Conservation (phyloP, 2,329 filamentous ascomycete species). For the Coniochaeta prunicola region DNA sequence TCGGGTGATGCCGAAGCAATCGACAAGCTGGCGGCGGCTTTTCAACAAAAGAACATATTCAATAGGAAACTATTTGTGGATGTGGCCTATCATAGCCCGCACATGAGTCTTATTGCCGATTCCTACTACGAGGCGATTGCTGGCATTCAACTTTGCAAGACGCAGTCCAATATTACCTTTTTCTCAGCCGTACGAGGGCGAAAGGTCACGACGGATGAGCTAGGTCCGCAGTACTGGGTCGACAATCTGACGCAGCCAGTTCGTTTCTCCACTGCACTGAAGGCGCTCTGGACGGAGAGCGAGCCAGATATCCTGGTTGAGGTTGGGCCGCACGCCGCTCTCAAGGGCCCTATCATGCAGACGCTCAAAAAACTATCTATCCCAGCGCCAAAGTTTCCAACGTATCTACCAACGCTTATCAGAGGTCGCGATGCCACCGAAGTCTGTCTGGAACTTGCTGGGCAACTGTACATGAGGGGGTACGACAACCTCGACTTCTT, state of each 20-base stretch:
- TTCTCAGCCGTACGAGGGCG: constrained; percentile 35
- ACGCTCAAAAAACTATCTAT: constrained; percentile 13
- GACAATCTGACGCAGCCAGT: constrained; percentile 33
- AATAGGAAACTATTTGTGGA: constrained; percentile 39
- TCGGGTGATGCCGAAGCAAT: constrained; percentile 21
- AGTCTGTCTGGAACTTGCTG: constrained; percentile 18
- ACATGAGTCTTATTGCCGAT: constrained; percentile 40
- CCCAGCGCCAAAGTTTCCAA: constrained; percentile 12
- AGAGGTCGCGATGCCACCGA: constrained; percentile 13
- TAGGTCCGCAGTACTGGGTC: constrained; percentile 35
- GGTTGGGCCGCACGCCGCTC: constrained; percentile 20
- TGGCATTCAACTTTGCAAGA: constrained; percentile 14
- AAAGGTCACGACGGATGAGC: constrained; percentile 24
- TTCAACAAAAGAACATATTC: constrained; percentile 30
- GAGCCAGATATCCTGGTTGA: constrained; percentile 17
- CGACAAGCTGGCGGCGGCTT: constrained; percentile 8
- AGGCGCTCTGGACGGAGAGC: constrained; percentile 19
- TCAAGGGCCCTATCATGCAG: constrained; percentile 21
- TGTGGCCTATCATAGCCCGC: constrained; percentile 44
- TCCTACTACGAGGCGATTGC: constrained; percentile 27
- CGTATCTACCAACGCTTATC: constrained; percentile 20
- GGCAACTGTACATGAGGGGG: constrained; percentile 19
- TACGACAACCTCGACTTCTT: constrained; percentile 19
- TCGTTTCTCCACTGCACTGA: constrained; percentile 28
- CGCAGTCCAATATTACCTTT: constrained; percentile 25